Conservation (phyloP, 139 green algal species). For the Micractinium conductrix region DNA sequence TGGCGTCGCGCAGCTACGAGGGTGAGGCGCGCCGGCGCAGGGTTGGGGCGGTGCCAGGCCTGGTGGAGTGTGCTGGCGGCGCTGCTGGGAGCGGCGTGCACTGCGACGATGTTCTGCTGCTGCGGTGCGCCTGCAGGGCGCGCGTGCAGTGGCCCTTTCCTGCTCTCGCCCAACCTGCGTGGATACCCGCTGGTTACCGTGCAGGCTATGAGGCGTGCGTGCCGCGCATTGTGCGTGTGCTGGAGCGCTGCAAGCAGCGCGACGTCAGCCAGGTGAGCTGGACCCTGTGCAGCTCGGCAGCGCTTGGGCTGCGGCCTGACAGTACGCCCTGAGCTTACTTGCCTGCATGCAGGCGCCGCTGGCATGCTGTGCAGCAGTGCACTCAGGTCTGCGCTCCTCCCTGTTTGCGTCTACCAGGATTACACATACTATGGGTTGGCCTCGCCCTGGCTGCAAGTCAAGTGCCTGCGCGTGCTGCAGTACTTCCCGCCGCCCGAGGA, state of each 20-base stretch:
- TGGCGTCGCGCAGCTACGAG: slow-evolving; percentile 75
- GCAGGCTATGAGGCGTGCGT: slow-evolving; percentile 88
- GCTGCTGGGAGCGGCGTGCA: neutral
- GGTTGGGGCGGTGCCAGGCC: neutral
- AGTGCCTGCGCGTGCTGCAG: slow-evolving; percentile 92
- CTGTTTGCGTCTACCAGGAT: slow-evolving; percentile 60
- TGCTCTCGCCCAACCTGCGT: no score
- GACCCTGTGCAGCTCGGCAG: slow-evolving; percentile 96
- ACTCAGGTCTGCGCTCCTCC: no score
- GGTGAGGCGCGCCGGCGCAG: slow-evolving; percentile 16
- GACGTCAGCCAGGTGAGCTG: slow-evolving; percentile 89
- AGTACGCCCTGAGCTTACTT: no score
- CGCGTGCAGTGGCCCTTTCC: no score
- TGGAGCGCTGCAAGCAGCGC: slow-evolving; percentile 82
- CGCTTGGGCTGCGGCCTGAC: slow-evolving; percentile 51
- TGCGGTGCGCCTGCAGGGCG: no score
- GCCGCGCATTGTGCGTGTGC: slow-evolving; percentile 77
- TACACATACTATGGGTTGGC: slow-evolving; percentile 99
- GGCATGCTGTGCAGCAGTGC: no score
- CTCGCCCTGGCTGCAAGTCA: slow-evolving; percentile 97
- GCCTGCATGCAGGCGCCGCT: no score
- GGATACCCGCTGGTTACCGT: neutral
- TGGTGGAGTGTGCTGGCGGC: neutral
- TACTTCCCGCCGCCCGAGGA: slow-evolving; percentile 93
- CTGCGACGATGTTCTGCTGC: neutral